These are phyloP conservation scores for Penicillium bovifimosum DNA, from an alignment of 495 filamentous ascomycete species.

Conservation along the genomic window DNA sequence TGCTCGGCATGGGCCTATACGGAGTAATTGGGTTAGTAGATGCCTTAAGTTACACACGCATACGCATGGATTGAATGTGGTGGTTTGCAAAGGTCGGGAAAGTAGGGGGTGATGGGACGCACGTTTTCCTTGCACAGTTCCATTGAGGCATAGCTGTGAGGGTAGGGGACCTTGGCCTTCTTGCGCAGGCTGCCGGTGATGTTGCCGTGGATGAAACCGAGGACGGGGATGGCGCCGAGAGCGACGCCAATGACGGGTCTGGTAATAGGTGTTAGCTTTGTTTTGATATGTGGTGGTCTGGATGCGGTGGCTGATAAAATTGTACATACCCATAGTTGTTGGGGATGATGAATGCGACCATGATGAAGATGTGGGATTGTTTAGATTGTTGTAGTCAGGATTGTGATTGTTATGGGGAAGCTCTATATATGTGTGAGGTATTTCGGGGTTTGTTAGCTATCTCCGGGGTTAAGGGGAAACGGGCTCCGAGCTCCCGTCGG, in stretches of 20 bases:
- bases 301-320: background rate
- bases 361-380: constrained; percentile 14
- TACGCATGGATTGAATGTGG: background rate
- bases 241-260: constrained; percentile 58
- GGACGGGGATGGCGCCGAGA: constrained; percentile 47
- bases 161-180: constrained; percentile 52
- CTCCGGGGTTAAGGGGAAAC: no score
- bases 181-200: constrained; percentile 46
- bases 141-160: constrained; percentile 56
- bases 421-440: background rate
- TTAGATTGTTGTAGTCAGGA: background rate
- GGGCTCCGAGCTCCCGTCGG: constrained; percentile 1
- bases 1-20: constrained; percentile 38
- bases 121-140: constrained; percentile 53
- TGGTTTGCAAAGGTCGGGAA: background rate
- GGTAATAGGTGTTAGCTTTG: constrained; percentile 5
- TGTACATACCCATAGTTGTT: constrained; percentile 45
- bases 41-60: background rate
- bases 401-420: background rate
- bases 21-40: background rate
- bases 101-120: constrained; percentile 6
- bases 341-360: constrained; percentile 41
- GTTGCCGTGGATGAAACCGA: constrained; percentile 52
- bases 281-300: background rate
- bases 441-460: background rate